A percentile compares a stretch with the other conserved stretches of the same genome.
phyloP scores from a whole-genome alignment of 495 filamentous ascomycete genomes.

The Trichoderma reesei region DNA sequence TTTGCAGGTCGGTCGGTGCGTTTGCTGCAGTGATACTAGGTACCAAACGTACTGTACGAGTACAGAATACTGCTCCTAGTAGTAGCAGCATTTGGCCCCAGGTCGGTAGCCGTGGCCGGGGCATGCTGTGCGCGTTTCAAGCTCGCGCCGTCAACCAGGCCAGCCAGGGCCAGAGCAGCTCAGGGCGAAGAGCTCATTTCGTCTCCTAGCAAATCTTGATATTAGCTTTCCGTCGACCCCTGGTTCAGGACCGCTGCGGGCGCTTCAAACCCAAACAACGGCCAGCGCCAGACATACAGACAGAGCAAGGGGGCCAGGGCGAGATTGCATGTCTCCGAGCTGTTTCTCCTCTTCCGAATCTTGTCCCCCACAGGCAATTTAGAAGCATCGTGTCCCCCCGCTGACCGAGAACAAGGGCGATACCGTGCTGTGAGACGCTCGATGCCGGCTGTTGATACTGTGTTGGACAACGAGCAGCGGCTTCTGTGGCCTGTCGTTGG shows the following conservation, averaged over 20 bases:
- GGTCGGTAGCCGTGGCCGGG: not conserved
- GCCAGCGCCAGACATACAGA: not conserved
- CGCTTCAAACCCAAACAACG: constrained; percentile 2
- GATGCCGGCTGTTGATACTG: not conserved
- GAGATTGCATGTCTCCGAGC: not conserved
- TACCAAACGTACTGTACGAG: no score
- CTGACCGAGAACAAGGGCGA: not conserved
- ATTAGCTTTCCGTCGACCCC: not conserved
- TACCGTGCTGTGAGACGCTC: not conserved
- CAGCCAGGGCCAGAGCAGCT: not conserved
- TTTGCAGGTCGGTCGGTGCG: no score
- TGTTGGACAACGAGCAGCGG: not conserved
- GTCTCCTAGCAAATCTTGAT: not conserved
- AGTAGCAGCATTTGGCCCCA: not conserved
- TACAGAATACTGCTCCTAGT: no score
- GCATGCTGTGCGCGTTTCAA: not conserved
- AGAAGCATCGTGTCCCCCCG: not conserved
- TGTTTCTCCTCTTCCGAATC: no score
- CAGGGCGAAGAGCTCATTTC: constrained; percentile 6
- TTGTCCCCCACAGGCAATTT: not conserved
- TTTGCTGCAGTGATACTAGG: no score
- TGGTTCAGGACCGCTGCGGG: not conserved
- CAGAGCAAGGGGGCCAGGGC: not conserved
- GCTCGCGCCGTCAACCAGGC: not conserved
- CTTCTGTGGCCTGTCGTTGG: no score